A percentile compares a stretch with the other conserved stretches of the same genome.
These are phyloP conservation scores for Sutorius eximius DNA, from an alignment of 1,284 basidiomycete genomes.

Conservation along the genomic window DNA sequence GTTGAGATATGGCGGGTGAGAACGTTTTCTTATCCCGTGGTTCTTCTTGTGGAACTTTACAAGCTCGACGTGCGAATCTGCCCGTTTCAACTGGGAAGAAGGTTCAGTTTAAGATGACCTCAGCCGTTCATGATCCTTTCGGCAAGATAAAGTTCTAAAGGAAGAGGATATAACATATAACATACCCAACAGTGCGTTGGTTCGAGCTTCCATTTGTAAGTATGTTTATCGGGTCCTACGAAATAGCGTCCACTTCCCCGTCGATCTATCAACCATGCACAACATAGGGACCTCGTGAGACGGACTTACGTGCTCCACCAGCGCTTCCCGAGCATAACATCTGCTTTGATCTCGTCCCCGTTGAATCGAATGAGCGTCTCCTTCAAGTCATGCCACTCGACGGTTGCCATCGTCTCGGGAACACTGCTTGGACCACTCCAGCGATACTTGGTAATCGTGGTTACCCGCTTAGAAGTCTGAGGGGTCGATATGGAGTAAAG, in stretches of 20 bases:
- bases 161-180: not conserved
- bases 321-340: slow-evolving; percentile 26
- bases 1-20: slow-evolving; percentile 25
- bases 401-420: slow-evolving; percentile 27
- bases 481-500: slow-evolving; percentile 29
- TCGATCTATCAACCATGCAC: not conserved
- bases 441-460: slow-evolving; percentile 28
- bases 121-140: not conserved
- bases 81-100: slow-evolving; percentile 23
- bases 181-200: slow-evolving; percentile 25
- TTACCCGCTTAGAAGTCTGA: slow-evolving; percentile 21
- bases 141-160: not conserved
- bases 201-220: slow-evolving; percentile 34
- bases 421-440: slow-evolving; percentile 27
- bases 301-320: slow-evolving; percentile 24
- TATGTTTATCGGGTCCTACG: slow-evolving; percentile 26
- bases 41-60: slow-evolving; percentile 29
- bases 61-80: slow-evolving; percentile 11
- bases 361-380: slow-evolving; percentile 27
- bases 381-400: slow-evolving; percentile 30
- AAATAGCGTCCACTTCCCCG: slow-evolving; percentile 29
- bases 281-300: not conserved
- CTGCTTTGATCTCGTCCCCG: slow-evolving; percentile 21
- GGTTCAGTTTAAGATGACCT: not conserved
- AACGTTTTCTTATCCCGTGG: slow-evolving; percentile 22